Conservation (phyloP, 2,329 filamentous ascomycete species). For the Amesomyces nigricolor region DNA sequence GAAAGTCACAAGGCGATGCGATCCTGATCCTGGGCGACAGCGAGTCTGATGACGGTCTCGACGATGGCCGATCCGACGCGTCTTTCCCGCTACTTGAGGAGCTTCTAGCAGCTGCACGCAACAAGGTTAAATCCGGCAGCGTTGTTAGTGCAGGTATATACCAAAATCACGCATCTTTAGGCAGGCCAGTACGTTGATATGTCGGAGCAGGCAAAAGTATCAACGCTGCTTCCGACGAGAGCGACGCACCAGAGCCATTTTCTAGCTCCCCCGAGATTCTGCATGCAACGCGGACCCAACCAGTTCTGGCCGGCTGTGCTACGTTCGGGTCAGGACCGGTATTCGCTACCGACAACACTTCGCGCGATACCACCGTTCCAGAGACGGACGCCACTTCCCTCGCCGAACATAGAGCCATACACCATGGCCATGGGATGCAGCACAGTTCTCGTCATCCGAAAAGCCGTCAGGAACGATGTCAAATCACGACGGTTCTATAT, state of each 20-base stretch:
- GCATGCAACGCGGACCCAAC: too few relatives aligned
- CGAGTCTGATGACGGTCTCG: background rate
- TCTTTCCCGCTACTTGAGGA: background rate
- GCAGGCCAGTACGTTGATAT: background rate
- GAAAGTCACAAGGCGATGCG: background rate
- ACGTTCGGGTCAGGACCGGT: too few relatives aligned
- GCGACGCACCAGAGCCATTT: background rate
- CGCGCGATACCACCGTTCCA: background rate
- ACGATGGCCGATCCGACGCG: background rate
- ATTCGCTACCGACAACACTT: too few relatives aligned
- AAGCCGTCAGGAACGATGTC: slow-evolving; percentile 2
- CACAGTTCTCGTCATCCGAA: background rate
- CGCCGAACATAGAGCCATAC: slow-evolving; percentile 1
- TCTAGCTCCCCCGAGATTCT: background rate
- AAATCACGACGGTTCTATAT: slow-evolving; percentile 5
- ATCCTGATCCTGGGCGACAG: background rate
- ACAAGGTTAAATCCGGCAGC: background rate
- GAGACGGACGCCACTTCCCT: slow-evolving; percentile 1
- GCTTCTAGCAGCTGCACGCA: background rate
- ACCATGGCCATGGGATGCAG: slow-evolving; percentile 2
- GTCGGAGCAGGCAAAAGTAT: too few relatives aligned
- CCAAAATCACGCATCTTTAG: background rate
- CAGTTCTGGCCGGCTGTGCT: too few relatives aligned
- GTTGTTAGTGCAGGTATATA: background rate
- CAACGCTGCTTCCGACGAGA: background rate